Evolutionary conservation across 768 basidiomycete genomes (phyloP).

Genomic region (Termitomyces sp.): DNA sequence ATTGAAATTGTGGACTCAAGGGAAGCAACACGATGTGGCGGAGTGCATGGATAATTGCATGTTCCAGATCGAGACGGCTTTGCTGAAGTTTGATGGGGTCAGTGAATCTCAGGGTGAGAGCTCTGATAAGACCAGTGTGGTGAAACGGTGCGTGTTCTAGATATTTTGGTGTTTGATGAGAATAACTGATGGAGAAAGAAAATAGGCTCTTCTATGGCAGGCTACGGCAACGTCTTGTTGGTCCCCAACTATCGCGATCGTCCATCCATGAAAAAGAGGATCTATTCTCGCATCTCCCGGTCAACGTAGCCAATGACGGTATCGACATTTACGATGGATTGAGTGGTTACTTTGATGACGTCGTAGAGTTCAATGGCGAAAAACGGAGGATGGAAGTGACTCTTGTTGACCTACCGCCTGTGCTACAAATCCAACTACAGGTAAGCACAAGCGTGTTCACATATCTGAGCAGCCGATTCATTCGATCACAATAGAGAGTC

Average conservation of each 20-base stretch:
- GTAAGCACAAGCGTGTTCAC: slow-evolving; percentile 32
- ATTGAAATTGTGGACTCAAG: slow-evolving; percentile 29
- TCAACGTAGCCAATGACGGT: slow-evolving; percentile 86
- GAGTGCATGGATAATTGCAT: slow-evolving; percentile 99
- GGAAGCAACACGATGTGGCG: slow-evolving; percentile 95
- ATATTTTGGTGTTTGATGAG: background rate
- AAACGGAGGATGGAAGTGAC: slow-evolving; percentile 86
- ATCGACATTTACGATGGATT: slow-evolving; percentile 94
- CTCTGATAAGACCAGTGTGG: slow-evolving; percentile 65
- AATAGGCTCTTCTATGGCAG: slow-evolving; percentile 80
- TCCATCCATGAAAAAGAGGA: slow-evolving; percentile 85
- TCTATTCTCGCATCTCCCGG: slow-evolving; percentile 87
- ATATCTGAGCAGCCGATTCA: background rate
- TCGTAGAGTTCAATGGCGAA: slow-evolving; percentile 81
- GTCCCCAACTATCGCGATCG: slow-evolving; percentile 34
- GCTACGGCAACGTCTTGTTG: slow-evolving; percentile 51
- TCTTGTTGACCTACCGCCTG: slow-evolving; percentile 78
- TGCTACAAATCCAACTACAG: slow-evolving; percentile 95
- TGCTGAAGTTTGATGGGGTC: slow-evolving; percentile 64
- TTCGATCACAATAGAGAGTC: slow-evolving; percentile 51
- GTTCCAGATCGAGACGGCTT: slow-evolving; percentile 94
- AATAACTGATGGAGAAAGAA: background rate
- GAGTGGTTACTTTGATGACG: slow-evolving; percentile 84
- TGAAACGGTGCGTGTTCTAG: slow-evolving; percentile 57
- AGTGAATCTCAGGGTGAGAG: slow-evolving; percentile 35